These are phyloP conservation scores for Hygrophorus pudorinus DNA, from an alignment of 768 basidiomycete species.

Conservation along the genomic window DNA sequence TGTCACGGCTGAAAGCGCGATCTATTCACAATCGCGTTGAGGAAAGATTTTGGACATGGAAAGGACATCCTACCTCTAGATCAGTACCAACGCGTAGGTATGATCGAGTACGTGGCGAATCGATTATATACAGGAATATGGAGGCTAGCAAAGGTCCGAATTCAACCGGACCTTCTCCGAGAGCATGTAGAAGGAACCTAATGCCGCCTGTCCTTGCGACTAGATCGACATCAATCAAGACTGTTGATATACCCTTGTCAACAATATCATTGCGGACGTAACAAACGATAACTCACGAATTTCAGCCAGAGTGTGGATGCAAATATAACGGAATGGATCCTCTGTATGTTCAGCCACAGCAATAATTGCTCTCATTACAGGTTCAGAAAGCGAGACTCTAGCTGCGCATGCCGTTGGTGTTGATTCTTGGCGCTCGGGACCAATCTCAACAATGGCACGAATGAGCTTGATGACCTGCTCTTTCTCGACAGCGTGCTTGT, in stretches of 20 bases:
- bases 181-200: constrained; percentile 72
- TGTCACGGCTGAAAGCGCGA: constrained; percentile 81
- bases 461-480: constrained; percentile 91
- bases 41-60: background rate
- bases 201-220: constrained; percentile 77
- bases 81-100: constrained; percentile 78
- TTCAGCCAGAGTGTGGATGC: constrained; percentile 82
- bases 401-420: constrained; percentile 32
- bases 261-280: background rate
- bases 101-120: constrained; percentile 73
- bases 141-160: constrained; percentile 69
- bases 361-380: constrained; percentile 80
- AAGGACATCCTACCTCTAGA: constrained; percentile 58
- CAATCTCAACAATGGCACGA: constrained; percentile 70
- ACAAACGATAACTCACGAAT: constrained; percentile 48
- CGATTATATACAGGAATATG: constrained; percentile 74
- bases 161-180: constrained; percentile 86
- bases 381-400: constrained; percentile 55
- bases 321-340: constrained; percentile 76
- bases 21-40: constrained; percentile 29
- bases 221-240: constrained; percentile 80
- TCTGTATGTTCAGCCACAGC: constrained; percentile 90
- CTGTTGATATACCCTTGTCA: constrained; percentile 29
- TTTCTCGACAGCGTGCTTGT: constrained; percentile 73
- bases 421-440: constrained; percentile 45